Evolutionary conservation across 768 basidiomycete genomes (phyloP).

Genomic region (Phlebiopsis flavidoalba): DNA sequence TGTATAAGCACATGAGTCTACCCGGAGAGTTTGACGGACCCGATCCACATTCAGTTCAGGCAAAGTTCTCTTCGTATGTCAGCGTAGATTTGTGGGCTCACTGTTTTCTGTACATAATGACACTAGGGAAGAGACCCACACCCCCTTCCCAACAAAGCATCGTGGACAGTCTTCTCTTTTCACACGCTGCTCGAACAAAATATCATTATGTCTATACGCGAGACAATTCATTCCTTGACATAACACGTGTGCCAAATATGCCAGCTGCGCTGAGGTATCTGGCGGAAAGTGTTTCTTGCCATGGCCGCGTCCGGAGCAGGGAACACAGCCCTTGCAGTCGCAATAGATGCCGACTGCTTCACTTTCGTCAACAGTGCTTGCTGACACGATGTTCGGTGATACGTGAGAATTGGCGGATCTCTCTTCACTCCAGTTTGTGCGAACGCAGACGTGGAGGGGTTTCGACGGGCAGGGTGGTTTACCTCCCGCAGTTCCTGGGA

Average conservation of each 20-base stretch:
- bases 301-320: slow-evolving; percentile 57
- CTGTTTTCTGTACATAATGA: slow-evolving; percentile 35
- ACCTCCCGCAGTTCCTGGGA: too few relatives aligned
- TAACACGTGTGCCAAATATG: slow-evolving; percentile 54
- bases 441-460: too few relatives aligned
- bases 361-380: slow-evolving; percentile 44
- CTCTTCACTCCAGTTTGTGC: too few relatives aligned
- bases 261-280: slow-evolving; percentile 55
- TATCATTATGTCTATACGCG: slow-evolving; percentile 51
- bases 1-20: slow-evolving; percentile 51
- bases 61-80: slow-evolving; percentile 10
- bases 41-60: slow-evolving; percentile 52
- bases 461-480: too few relatives aligned
- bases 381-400: slow-evolving; percentile 38
- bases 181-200: slow-evolving; percentile 51
- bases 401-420: too few relatives aligned
- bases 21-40: slow-evolving; percentile 58
- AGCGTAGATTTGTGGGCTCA: background rate
- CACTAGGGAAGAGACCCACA: slow-evolving; percentile 60
- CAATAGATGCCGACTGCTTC: slow-evolving; percentile 61
- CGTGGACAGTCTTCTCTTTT: slow-evolving; percentile 39
- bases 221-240: slow-evolving; percentile 50
- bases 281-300: slow-evolving; percentile 64
- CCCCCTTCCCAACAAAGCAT: slow-evolving; percentile 54
- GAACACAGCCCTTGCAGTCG: slow-evolving; percentile 54